Conservation (phyloP, 331 rosid genomes). For the Arachis monticola region DNA sequence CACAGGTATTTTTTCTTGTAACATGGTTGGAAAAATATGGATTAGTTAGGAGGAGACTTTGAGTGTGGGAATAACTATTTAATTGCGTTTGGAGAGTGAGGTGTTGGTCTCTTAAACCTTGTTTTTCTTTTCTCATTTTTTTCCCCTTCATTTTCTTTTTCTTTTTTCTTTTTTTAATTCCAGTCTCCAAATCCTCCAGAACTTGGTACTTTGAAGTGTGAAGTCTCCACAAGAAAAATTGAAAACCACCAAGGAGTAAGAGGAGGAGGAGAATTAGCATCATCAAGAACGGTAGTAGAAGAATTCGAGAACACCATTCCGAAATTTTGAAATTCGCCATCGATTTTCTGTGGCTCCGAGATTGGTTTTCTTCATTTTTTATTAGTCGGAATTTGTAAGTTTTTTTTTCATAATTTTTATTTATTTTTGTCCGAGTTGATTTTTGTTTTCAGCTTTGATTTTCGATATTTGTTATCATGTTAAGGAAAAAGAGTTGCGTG, state of each 20-base stretch:
- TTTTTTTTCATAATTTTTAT: conserved; percentile 21
- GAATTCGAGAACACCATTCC: conserved; percentile 8
- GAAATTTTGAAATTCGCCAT: conserved; percentile 1
- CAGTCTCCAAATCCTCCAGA: conserved; percentile 37
- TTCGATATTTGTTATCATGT: conserved; percentile 8
- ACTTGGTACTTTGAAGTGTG: conserved; percentile 49
- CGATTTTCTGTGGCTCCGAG: conserved; percentile 45
- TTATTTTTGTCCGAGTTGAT: not conserved
- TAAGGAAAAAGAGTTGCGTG: too few species aligned
- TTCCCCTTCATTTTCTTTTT: too few species aligned
- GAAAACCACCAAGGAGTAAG: conserved; percentile 23
- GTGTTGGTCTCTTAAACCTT: conserved; percentile 14
- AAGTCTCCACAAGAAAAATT: conserved; percentile 31
- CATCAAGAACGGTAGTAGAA: conserved; percentile 13
- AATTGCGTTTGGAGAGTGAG: conserved; percentile 41
- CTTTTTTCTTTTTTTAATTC: too few species aligned
- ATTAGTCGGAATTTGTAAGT: conserved; percentile 45
- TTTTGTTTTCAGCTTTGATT: conserved; percentile 13
- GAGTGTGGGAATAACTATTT: conserved; percentile 61
- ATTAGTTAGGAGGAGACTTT: conserved; percentile 2
- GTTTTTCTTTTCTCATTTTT: too few species aligned
- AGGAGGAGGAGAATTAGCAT: conserved; percentile 34
- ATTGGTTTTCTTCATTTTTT: conserved; percentile 24
- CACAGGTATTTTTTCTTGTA: conserved; percentile 27
- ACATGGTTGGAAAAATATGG: conserved; percentile 30